Conservation (phyloP, 768 basidiomycete genomes). For the Saitozyma podzolica region DNA sequence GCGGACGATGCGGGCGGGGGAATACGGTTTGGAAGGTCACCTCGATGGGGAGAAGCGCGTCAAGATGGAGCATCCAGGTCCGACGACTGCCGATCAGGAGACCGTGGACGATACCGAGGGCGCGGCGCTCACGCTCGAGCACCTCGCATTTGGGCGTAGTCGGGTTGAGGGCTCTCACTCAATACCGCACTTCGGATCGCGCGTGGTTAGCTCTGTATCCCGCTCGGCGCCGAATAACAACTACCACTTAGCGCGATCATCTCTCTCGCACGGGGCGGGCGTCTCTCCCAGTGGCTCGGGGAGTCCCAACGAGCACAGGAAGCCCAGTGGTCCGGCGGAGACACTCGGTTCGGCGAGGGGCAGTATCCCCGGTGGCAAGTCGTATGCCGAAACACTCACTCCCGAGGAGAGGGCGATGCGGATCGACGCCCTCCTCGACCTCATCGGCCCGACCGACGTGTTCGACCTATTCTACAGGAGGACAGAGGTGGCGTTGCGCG, state of each 20-base stretch:
- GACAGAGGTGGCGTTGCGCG: conserved; percentile 45
- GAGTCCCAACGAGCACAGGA: background rate
- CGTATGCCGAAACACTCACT: conserved; percentile 4
- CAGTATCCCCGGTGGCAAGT: background rate
- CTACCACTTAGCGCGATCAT: conserved; percentile 33
- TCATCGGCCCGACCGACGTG: conserved; percentile 46
- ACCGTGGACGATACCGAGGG: conserved; percentile 49
- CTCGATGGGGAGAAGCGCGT: background rate
- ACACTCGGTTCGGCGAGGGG: background rate
- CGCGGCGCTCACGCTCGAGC: conserved; percentile 50
- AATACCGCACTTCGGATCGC: conserved; percentile 36
- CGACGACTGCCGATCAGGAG: conserved; percentile 19
- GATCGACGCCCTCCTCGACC: conserved; percentile 41
- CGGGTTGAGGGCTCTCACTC: conserved; percentile 33
- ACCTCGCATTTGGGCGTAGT: conserved; percentile 49
- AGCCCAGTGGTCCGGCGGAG: background rate
- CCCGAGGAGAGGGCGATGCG: conserved; percentile 27
- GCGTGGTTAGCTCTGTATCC: conserved; percentile 16
- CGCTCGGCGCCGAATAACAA: conserved; percentile 36
- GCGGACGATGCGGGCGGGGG: conserved; percentile 12
- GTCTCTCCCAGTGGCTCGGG: background rate
- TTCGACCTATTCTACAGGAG: conserved; percentile 47
- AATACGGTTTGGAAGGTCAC: background rate
- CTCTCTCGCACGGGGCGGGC: background rate
- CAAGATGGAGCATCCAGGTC: conserved; percentile 1